Evolutionary conservation across 306 rosid species (phyloP), one percentile per base, ranked within the genome.

Genomic region (Ziziphus jujuba): DNA sequence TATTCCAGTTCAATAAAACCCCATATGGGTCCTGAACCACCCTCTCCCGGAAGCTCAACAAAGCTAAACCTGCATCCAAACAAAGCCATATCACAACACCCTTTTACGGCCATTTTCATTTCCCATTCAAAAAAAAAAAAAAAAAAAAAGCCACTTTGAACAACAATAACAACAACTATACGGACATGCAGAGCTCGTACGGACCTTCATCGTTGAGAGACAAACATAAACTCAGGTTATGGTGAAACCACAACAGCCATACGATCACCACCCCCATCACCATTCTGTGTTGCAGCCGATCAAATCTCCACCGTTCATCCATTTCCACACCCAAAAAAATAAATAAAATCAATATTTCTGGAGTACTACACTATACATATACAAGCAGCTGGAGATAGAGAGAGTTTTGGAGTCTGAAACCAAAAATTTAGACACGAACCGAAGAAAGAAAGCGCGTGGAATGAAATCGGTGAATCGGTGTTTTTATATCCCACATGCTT

Each of bases 1-100:
- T 77, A 25, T 80, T 91, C 97, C 96, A 91, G 57, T 40, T 78
- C 47, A 68, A 55, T 23, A 84, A 76, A 57, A 82, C 92, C 10
- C 82, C 85, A 56, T 62, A 75, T 4, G 90, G 79, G 72, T 91
- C 96, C n/a, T 79, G 70, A 44, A 53, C 69, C 44, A 85, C 69
- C 34, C 68, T 66, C 55, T 87, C 87, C 70, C 73, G 67, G 70
- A 92, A 75, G 83, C 63, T 79, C 63, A 80, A 40, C 82, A 87
- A 70, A 15, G 84, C 84, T 64, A 80, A 40, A 67, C 89, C 98
- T 92, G 84, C 80, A 67, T 54, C 81, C 74, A 83, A 78, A 61
- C 59, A 73, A n/a, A 36, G 54, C 2, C 19, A 15, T 15, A 51
- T 17, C 16, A 2, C 36, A 24, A 53, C 13, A 53, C 9, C 45